Evolutionary conservation across 176 grass and related monocot genomes (phyloP).

Genomic region (Zoysia pacifica): DNA sequence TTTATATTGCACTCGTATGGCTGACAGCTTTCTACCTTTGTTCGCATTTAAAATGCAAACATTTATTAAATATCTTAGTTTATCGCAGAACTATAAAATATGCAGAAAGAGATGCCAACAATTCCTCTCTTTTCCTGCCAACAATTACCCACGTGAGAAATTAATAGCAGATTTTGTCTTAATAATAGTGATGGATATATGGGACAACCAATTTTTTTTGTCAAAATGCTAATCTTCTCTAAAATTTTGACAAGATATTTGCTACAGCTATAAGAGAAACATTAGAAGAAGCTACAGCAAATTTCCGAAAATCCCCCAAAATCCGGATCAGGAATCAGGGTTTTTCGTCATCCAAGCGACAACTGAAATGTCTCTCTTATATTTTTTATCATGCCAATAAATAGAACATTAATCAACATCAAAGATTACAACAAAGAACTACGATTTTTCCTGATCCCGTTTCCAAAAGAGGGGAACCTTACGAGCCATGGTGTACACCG

Average conservation of each 20-base stretch:
- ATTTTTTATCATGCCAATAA: not conserved
- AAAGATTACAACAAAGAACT: not conserved
- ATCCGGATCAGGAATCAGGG: not conserved
- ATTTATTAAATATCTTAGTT: too few relatives aligned
- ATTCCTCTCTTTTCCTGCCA: not conserved
- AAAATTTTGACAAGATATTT: not conserved
- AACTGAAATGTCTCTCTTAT: not conserved
- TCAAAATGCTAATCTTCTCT: not conserved
- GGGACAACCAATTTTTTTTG: not conserved
- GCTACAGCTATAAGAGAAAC: not conserved
- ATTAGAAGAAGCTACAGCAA: not conserved
- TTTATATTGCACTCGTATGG: not conserved
- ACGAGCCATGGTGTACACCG: not conserved
- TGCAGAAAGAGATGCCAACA: not conserved
- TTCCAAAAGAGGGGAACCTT: constrained; percentile 16
- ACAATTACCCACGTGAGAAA: too few relatives aligned
- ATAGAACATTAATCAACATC: not conserved
- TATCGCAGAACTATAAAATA: too few relatives aligned
- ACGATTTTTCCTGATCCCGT: not conserved
- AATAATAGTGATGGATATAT: too few relatives aligned
- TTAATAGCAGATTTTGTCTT: not conserved
- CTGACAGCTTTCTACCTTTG: not conserved
- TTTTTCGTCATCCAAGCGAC: not conserved
- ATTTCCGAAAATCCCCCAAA: not conserved
- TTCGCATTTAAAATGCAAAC: too few relatives aligned